Evolutionary conservation across 306 rosid species (phyloP), one percentile per base, ranked within the genome.

Genomic region (Rosa persica): DNA sequence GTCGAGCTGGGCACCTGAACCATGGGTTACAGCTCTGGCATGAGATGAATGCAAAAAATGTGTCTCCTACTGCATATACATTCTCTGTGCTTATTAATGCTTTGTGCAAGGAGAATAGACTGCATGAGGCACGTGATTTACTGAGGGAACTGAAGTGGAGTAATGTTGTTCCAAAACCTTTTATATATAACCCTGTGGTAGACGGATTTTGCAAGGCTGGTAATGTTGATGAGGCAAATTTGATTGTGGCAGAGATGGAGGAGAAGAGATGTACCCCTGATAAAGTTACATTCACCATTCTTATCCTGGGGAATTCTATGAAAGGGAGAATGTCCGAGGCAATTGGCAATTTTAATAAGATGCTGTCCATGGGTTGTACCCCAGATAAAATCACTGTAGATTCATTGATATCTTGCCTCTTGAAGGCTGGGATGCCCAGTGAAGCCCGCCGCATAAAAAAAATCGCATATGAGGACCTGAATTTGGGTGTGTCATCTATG

Each of bases 171-270:
- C 80, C 93, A 7, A 79, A 84, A 79, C 61, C 96, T 39, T 94
- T 94, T 82, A 79, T 90, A 17, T 92, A 89, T 65, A 92, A 92
- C 79, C 98, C 97, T 60, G 90, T 94, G 62, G 79, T 92, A 76
- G 98, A 94, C 71, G 93, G 96, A 60, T 90, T 86, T 72, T 94
- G 96, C 83, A 94, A 94, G 85, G 89, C 88, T 76, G 98, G 98
- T 17, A 87, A 90, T 67, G 81, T 92, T 62, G 97, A 94, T 16
- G 91, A 94, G 84, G 98, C 98, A 52, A 92, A 88, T 69, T 27
- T 61, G 72, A 89, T 94, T 78, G 80, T 86, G 17, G 86, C 81
- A 25, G 98, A 92, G 86, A 90, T 92, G 98, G 93, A 86, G 76
- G 86, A 84, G 77, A 89, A 86, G 81, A 78, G 83, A 75, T 92